Evolutionary conservation across 2,329 filamentous ascomycete genomes (phyloP), one percentile per base, ranked within the genome.

Genomic region (Aschersonia sp.): DNA sequence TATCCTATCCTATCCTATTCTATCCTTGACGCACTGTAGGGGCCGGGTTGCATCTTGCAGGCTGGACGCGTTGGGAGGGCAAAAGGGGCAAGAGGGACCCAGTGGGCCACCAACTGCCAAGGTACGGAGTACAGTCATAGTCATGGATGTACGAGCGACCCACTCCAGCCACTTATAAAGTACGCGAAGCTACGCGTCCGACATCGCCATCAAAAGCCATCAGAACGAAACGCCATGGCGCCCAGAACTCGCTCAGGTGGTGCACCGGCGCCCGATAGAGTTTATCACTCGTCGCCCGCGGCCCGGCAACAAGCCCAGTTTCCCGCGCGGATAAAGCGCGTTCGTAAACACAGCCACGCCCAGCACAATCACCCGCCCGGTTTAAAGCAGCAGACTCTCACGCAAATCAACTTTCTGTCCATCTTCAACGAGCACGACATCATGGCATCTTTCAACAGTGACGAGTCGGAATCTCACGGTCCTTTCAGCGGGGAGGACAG

Each of bases 341-440:
- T 67, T 9, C 62, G 60, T 30, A 65, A 62, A n/a, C 66, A 66
- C 46, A 59, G 59, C 9, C 58, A 59, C 20, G 53, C 57, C 46
- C 60, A 59, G 9, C 58, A 59, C 20, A 53, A 57, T 45, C 57
- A 54, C 38, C 50, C 48, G 9, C 53, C 51, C 49, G 54, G 56
- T 41, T 48, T 67, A 43, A 60, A 59, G 49, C 68, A 71, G 55
- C 64, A 67, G 55, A 71, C 67, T 1, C 52, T 71, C 29, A 71
- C 67, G 4, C 68, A 71, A 52, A 62, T 69, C 43, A 63, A 65
- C 44, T 67, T 63, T 56, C 62, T 64, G 20, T 65, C 57, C 40
- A 62, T 59, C 51, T 59, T 61, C n/a, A 58, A 60, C 12, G 63
- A 57, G 20, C 57, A 59, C 5, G 51, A 53, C 7, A 55, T 56